Evolutionary conservation across 306 rosid genomes (phyloP).

Genomic region (Sechiopsis laciniata): DNA sequence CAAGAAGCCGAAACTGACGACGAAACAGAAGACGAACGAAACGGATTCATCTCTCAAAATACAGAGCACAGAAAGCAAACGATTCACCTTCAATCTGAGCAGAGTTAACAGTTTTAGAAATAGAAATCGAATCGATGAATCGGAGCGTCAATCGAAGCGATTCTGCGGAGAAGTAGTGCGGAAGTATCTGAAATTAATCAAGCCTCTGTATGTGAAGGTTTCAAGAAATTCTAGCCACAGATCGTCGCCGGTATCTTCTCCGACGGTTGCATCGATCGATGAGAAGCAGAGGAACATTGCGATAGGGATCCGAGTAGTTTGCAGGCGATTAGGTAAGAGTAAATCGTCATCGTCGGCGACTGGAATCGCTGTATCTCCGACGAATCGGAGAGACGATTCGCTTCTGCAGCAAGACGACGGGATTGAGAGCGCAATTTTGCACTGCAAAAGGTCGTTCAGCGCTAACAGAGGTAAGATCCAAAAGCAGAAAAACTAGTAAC

Average conservation of each 20-base stretch:
- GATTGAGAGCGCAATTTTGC: conserved; percentile 84
- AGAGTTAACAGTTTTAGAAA: conserved; percentile 46
- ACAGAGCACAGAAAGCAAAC: conserved; percentile 28
- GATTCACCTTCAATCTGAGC: conserved; percentile 32
- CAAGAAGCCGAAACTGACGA: conserved; percentile 36
- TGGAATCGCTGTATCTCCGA: conserved; percentile 33
- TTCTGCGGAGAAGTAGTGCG: conserved; percentile 50
- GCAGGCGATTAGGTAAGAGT: conserved; percentile 65
- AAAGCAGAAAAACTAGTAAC: not conserved
- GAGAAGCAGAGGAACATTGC: conserved; percentile 51
- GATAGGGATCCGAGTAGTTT: conserved; percentile 40
- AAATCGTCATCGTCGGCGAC: conserved; percentile 44
- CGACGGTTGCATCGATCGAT: conserved; percentile 29
- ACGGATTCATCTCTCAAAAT: not conserved
- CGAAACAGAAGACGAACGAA: conserved; percentile 8
- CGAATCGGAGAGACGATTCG: conserved; percentile 62
- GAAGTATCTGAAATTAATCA: conserved; percentile 43
- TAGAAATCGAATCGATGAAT: not conserved
- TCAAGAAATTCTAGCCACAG: conserved; percentile 2
- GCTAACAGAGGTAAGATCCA: conserved; percentile 47
- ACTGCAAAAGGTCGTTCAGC: conserved; percentile 77
- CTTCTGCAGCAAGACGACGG: conserved; percentile 67
- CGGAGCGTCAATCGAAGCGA: conserved; percentile 38
- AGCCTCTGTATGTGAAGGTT: conserved; percentile 16
- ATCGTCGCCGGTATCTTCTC: conserved; percentile 24